Conservation (phyloP, 169 alveolate genomes). For the Plasmodium chabaudi region DNA sequence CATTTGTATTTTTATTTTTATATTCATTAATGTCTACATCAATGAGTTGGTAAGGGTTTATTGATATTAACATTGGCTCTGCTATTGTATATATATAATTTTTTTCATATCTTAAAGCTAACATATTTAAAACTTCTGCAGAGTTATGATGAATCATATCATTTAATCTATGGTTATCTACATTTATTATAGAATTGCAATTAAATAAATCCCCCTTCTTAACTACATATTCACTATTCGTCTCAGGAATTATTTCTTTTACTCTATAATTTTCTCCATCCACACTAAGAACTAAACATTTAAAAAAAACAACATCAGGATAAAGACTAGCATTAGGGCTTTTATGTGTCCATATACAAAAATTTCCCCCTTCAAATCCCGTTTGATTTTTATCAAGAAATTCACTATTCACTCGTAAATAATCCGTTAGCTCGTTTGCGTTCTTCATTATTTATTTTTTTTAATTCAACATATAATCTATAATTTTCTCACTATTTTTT, state of each 20-base stretch:
- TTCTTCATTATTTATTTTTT: conserved; percentile 27
- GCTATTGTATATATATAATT: conserved; percentile 76
- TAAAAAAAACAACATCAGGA: conserved; percentile 67
- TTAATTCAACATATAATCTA: not conserved
- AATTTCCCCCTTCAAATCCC: conserved; percentile 17
- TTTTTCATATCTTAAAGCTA: conserved; percentile 66
- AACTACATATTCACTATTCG: conserved; percentile 65
- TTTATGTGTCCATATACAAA: conserved; percentile 71
- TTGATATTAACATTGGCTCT: conserved; percentile 71
- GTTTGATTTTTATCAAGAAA: conserved; percentile 39
- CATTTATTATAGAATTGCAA: conserved; percentile 55
- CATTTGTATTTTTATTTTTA: conserved; percentile 39
- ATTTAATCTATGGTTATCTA: conserved; percentile 68
- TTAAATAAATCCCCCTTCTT: conserved; percentile 58
- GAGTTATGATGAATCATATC: conserved; percentile 72
- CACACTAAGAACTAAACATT: conserved; percentile 49
- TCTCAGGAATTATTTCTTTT: conserved; percentile 59
- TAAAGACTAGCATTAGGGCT: conserved; percentile 68
- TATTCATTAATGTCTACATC: conserved; percentile 60
- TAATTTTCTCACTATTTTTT: not conserved
- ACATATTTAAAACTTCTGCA: conserved; percentile 65
- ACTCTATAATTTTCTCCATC: conserved; percentile 68
- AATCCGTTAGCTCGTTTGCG: conserved; percentile 41
- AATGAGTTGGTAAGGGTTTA: conserved; percentile 68
- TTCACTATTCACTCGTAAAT: conserved; percentile 66